These are phyloP conservation scores for Drosera capensis DNA, from an alignment of 148 eudicot genomes.

Conservation along the genomic window DNA sequence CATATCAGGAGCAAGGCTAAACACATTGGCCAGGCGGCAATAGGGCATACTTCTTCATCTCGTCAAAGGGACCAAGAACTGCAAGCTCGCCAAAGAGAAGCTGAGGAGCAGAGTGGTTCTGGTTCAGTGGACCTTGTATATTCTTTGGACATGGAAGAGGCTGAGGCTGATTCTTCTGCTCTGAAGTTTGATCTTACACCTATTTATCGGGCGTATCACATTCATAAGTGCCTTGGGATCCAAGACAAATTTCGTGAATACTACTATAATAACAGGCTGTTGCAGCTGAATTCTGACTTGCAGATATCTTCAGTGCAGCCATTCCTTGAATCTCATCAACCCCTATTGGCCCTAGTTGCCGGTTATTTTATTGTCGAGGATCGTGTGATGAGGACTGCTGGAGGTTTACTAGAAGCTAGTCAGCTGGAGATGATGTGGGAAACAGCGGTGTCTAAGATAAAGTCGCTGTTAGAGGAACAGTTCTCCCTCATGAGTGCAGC, in stretches of 20 bases:
- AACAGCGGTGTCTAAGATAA: conserved; percentile 56
- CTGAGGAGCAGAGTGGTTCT: conserved; percentile 51
- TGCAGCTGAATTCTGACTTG: conserved; percentile 84
- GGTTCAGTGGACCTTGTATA: conserved; percentile 42
- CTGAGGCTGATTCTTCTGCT: conserved; percentile 50
- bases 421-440: conserved; percentile 99
- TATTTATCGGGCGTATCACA: conserved; percentile 73
- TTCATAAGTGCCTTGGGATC: conserved; percentile 65
- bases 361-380: conserved; percentile 92
- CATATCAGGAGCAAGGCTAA: conserved; percentile 55
- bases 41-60: conserved; percentile 49
- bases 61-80: conserved; percentile 68
- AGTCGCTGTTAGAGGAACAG: conserved; percentile 52
- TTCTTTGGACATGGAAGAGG: conserved; percentile 68
- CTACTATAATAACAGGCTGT: conserved; percentile 69
- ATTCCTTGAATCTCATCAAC: conserved; percentile 75
- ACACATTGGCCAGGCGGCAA: conserved; percentile 81
- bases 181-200: conserved; percentile 78
- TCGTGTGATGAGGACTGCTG: conserved; percentile 80
- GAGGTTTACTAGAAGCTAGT: conserved; percentile 50
- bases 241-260: conserved; percentile 74
- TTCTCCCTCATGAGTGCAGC: conserved; percentile 50
- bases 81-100: conserved; percentile 63
- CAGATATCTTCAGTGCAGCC: conserved; percentile 57
- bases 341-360: conserved; percentile 58